Evolutionary conservation across 2,329 filamentous ascomycete species (phyloP), one percentile per base, ranked within the genome.

Genomic region (Escovopsis weberi): DNA sequence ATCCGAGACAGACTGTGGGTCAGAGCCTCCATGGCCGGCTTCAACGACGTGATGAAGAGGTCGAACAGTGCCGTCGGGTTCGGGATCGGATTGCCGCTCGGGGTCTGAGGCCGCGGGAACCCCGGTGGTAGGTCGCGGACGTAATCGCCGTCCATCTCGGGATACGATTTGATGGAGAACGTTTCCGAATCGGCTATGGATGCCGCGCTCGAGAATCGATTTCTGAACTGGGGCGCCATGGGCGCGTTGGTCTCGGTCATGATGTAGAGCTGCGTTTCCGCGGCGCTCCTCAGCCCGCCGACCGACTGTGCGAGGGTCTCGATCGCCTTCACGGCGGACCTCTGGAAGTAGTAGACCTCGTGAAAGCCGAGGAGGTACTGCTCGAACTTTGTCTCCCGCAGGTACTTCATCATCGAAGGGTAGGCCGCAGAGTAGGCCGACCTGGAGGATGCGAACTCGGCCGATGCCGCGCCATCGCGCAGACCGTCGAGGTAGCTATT

Each of bases 21-120:
- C 12, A 95, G 65, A 0, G 85, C 91, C 59, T 91, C 88, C 80
- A 94, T 93, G 0, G 86, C 86, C 3, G 86, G 87, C 0, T 85
- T 86, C 26, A 94, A 67, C 51, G 87, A 76, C n/a, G 71, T 67
- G 43, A 94, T 91, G 58, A 94, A 95, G 4, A 85, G 69, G 12
- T 84, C 78, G 53, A 94, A 94, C 50, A 94, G 86, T 47, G 45
- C 84, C 1, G 80, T 74, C 1, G 85, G 75, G 2, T 74, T 73
- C 39, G 63, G 66, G 43, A 70, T 28, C 30, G 38, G 12, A 26
- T 37, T 37, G 33, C 44, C 38, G n/a, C 15, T 33, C 26, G 15
- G 23, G 30, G 15, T 40, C 4, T 40, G 38, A 7, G 44, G 42
- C 18, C 32, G 37, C 8, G 44, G 38, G 9, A 38, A 19, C 4